Evolutionary conservation across 1,139 yeast genomes (phyloP).

Genomic region (Kodamaea ohmeri): DNA sequence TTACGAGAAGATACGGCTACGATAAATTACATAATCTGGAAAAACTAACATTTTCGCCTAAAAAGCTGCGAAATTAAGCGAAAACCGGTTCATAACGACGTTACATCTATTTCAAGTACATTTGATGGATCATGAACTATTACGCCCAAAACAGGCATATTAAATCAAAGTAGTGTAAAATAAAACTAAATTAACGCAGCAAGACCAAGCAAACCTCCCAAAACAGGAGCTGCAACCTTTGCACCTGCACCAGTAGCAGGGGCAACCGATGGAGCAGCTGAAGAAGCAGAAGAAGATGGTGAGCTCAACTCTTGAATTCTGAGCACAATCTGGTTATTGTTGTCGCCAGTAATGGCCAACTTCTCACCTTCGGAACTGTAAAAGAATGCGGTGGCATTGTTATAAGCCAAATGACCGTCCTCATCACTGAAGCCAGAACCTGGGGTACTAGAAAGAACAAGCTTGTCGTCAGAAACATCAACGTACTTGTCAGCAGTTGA

Average conservation of each 20-base stretch:
- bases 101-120: no score
- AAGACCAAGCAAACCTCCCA: constrained; percentile 1
- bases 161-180: background rate
- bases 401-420: constrained; percentile 15
- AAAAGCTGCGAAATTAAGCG: no score
- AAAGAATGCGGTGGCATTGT: constrained; percentile 17
- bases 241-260: constrained; percentile 2
- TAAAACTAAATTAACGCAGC: background rate
- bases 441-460: constrained; percentile 16
- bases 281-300: constrained; percentile 1
- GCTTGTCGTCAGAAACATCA: constrained; percentile 14
- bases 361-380: constrained; percentile 11
- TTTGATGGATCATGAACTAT: no score
- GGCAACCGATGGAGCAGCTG: constrained; percentile 1
- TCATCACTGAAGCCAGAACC: constrained; percentile 20
- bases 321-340: constrained; percentile 12
- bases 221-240: background rate
- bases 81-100: no score
- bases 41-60: no score
- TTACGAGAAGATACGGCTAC: no score
- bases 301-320: constrained; percentile 7
- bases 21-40: no score
- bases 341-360: constrained; percentile 12
- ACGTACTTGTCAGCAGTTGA: constrained; percentile 17
- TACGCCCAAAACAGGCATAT: background rate